phyloP scores from a whole-genome alignment of 2,329 filamentous ascomycete species.

The Epichloe sibirici region DNA sequence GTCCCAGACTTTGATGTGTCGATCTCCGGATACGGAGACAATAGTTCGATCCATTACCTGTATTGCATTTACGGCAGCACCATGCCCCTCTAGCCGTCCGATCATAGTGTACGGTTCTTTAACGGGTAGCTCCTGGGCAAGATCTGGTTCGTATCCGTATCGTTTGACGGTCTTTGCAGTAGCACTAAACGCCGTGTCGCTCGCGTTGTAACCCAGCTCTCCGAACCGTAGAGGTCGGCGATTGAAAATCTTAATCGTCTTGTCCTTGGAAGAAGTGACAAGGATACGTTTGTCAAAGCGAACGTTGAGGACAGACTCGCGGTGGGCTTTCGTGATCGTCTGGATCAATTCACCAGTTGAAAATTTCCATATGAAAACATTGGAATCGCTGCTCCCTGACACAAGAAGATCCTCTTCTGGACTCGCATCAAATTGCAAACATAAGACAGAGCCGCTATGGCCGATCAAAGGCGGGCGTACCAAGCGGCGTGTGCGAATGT shows the following conservation, averaged over 20 bases:
- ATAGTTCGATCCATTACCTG: slow-evolving; percentile 78
- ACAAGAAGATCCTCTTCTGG: slow-evolving; percentile 86
- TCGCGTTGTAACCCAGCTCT: slow-evolving; percentile 40
- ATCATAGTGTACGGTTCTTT: slow-evolving; percentile 63
- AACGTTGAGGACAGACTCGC: slow-evolving; percentile 86
- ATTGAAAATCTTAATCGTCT: slow-evolving; percentile 94
- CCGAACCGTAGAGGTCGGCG: slow-evolving; percentile 53
- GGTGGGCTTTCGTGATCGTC: slow-evolving; percentile 63
- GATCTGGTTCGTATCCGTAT: slow-evolving; percentile 41
- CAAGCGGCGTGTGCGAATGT: slow-evolving; percentile 71
- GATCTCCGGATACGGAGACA: slow-evolving; percentile 89
- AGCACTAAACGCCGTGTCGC: slow-evolving; percentile 32
- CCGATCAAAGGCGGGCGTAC: slow-evolving; percentile 59
- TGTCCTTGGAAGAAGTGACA: slow-evolving; percentile 95
- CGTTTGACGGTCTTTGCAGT: slow-evolving; percentile 39
- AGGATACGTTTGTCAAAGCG: slow-evolving; percentile 84
- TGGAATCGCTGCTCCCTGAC: slow-evolving; percentile 85
- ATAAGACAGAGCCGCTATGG: slow-evolving; percentile 79
- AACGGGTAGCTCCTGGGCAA: slow-evolving; percentile 33
- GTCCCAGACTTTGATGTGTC: slow-evolving; percentile 90
- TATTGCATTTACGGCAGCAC: slow-evolving; percentile 89
- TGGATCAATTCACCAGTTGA: slow-evolving; percentile 78
- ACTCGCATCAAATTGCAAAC: slow-evolving; percentile 85
- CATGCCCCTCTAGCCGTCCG: slow-evolving; percentile 69
- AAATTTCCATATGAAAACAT: slow-evolving; percentile 85